Evolutionary conservation across 2,329 filamentous ascomycete species (phyloP).

Genomic region (Ceratocystis ficicola): DNA sequence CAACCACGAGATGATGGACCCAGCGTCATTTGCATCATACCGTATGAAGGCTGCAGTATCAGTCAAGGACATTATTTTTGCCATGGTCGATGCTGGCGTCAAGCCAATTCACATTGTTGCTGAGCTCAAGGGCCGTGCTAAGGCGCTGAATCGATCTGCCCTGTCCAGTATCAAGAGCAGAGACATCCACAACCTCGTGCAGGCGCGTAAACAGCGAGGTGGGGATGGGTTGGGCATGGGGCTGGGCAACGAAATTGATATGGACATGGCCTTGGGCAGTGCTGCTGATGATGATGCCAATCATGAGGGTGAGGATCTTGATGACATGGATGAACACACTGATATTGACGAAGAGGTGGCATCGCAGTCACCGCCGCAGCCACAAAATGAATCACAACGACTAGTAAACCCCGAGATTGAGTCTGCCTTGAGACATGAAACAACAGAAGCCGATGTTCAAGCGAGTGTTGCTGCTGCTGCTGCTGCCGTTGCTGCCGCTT

Average conservation of each 20-base stretch:
- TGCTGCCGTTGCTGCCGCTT: not conserved
- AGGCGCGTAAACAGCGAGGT: constrained; percentile 16
- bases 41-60: constrained; percentile 21
- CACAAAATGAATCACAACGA: not conserved
- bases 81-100: constrained; percentile 21
- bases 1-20: constrained; percentile 21
- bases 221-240: not conserved
- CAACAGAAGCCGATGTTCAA: not conserved
- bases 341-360: not conserved
- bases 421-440: not conserved
- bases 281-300: not conserved
- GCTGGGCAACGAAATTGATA: constrained; percentile 12
- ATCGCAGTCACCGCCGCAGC: constrained; percentile 4
- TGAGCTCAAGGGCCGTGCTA: constrained; percentile 18
- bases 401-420: not conserved
- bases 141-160: constrained; percentile 12
- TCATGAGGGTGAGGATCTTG: not conserved
- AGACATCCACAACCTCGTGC: constrained; percentile 22
- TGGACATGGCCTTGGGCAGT: constrained; percentile 11
- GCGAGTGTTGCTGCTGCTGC: not conserved
- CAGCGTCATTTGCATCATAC: constrained; percentile 20
- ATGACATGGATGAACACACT: constrained; percentile 9
- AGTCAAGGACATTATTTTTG: constrained; percentile 20
- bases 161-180: constrained; percentile 20
- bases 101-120: constrained; percentile 22